Evolutionary conservation across 2,329 filamentous ascomycete genomes (phyloP).

Genomic region (Endoconidiophora polonica): DNA sequence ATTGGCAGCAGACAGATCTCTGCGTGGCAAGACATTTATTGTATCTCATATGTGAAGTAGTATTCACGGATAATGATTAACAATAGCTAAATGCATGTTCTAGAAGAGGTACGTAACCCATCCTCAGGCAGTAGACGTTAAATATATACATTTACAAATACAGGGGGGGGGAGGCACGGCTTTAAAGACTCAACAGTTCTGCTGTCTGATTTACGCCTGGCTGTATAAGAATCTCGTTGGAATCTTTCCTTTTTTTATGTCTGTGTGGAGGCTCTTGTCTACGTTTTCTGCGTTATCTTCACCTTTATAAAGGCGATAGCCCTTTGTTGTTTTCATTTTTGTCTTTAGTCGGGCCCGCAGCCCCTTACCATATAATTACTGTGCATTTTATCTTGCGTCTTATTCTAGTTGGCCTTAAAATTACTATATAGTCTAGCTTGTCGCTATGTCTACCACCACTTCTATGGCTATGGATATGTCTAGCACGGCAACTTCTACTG

Average conservation of each 20-base stretch:
- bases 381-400: too few species aligned
- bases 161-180: neutral
- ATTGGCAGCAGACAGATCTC: too few species aligned
- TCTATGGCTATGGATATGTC: conserved; percentile 10
- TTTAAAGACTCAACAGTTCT: neutral
- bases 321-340: neutral
- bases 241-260: neutral
- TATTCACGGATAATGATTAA: too few species aligned
- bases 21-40: too few species aligned
- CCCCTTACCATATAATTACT: neutral
- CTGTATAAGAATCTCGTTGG: too few species aligned
- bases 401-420: neutral
- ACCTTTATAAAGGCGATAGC: neutral
- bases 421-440: neutral
- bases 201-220: too few species aligned
- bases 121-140: neutral
- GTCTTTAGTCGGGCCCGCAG: neutral
- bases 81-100: too few species aligned
- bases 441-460: neutral
- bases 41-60: too few species aligned
- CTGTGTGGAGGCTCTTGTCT: neutral
- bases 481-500: conserved; percentile 9
- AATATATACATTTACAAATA: too few species aligned
- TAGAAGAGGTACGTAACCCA: too few species aligned
- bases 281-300: neutral